Evolutionary conservation across 768 basidiomycete genomes (phyloP).

Genomic region (Trametes coccinea): DNA sequence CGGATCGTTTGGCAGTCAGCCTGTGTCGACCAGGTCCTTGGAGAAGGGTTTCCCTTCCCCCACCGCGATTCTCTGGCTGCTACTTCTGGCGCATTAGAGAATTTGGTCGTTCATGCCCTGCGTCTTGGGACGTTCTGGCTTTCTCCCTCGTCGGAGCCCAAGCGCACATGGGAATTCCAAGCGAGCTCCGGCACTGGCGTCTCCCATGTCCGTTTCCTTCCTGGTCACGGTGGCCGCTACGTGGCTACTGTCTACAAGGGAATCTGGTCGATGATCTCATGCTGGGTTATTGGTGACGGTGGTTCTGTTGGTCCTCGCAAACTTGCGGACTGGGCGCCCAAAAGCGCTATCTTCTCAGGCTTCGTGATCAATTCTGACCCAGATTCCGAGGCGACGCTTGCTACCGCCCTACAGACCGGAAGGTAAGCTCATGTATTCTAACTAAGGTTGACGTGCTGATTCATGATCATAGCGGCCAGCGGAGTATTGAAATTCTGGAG

Average conservation of each 20-base stretch:
- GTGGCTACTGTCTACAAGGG: constrained; percentile 56
- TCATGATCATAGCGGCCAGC: constrained; percentile 16
- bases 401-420: constrained; percentile 43
- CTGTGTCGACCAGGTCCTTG: constrained; percentile 44
- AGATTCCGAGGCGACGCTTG: constrained; percentile 48
- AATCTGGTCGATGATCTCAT: constrained; percentile 58
- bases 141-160: constrained; percentile 16
- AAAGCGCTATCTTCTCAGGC: constrained; percentile 53
- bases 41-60: constrained; percentile 53
- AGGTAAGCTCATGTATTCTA: constrained; percentile 1
- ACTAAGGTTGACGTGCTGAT: neutral
- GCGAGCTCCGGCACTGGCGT: constrained; percentile 44
- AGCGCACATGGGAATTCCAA: constrained; percentile 16
- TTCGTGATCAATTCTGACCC: constrained; percentile 51
- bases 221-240: constrained; percentile 43
- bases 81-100: constrained; percentile 46
- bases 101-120: constrained; percentile 44
- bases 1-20: constrained; percentile 60
- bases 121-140: constrained; percentile 53
- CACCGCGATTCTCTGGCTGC: constrained; percentile 37
- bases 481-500: constrained; percentile 34
- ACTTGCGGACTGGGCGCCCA: constrained; percentile 48
- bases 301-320: neutral
- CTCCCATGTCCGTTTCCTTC: constrained; percentile 55
- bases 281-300: constrained; percentile 48